Conservation (phyloP, 1,284 basidiomycete species). For the Moesziomyces globuligerus region DNA sequence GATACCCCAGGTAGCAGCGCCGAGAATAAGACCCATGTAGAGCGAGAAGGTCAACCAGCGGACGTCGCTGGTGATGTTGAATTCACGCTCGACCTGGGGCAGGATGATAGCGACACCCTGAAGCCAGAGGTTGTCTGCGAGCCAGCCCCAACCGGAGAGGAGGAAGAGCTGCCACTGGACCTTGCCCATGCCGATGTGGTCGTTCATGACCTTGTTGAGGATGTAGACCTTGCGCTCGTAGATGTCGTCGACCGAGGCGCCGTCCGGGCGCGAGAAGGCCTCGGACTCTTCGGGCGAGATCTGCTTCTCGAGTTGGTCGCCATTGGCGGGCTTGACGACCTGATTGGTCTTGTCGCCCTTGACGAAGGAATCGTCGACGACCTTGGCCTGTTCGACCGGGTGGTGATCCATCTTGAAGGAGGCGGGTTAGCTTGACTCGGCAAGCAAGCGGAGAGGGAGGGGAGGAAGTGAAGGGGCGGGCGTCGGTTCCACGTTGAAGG, state of each 20-base stretch:
- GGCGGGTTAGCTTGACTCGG: slow-evolving; percentile 5
- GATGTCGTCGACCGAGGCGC: slow-evolving; percentile 52
- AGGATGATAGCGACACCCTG: slow-evolving; percentile 65
- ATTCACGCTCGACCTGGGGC: slow-evolving; percentile 60
- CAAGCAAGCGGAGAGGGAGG: not conserved
- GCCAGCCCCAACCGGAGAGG: slow-evolving; percentile 59
- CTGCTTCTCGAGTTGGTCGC: slow-evolving; percentile 40
- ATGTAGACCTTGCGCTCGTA: slow-evolving; percentile 65
- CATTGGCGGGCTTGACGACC: slow-evolving; percentile 26
- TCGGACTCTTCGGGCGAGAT: slow-evolving; percentile 18
- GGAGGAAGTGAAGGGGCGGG: not conserved
- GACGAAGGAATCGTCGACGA: slow-evolving; percentile 15
- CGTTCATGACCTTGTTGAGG: slow-evolving; percentile 65
- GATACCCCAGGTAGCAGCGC: slow-evolving; percentile 65
- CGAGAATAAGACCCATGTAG: slow-evolving; percentile 62
- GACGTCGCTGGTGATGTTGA: slow-evolving; percentile 42
- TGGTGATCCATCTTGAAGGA: slow-evolving; percentile 24
- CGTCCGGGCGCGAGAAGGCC: slow-evolving; percentile 23
- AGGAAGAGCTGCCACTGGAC: slow-evolving; percentile 58
- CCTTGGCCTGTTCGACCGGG: slow-evolving; percentile 26
- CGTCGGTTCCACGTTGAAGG: not conserved
- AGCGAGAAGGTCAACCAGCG: slow-evolving; percentile 63
- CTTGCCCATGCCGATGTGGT: slow-evolving; percentile 65
- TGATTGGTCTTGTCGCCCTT: slow-evolving; percentile 21
- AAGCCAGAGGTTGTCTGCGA: slow-evolving; percentile 64